Conservation (phyloP, 345 rosid species). For the Rhizophora mangle region DNA sequence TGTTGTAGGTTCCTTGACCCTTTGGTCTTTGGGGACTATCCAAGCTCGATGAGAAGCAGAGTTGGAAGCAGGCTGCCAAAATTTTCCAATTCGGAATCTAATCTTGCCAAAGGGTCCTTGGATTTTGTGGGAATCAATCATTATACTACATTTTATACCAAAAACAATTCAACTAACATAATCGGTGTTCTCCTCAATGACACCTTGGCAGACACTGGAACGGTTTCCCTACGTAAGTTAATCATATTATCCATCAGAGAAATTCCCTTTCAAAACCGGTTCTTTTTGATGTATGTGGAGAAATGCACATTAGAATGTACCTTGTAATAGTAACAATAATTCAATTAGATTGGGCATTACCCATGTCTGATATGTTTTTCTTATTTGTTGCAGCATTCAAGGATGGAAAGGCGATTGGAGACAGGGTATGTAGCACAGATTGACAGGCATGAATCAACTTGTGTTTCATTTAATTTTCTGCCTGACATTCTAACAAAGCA, state of each 20-base stretch:
- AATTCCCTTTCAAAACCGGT: not conserved
- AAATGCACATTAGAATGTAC: not conserved
- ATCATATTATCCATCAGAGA: not conserved
- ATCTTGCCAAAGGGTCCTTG: constrained; percentile 69
- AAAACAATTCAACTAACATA: constrained; percentile 28
- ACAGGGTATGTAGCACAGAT: constrained; percentile 45
- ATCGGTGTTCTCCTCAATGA: constrained; percentile 52
- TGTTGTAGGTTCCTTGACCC: constrained; percentile 90
- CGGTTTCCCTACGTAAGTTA: constrained; percentile 69
- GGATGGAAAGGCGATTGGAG: constrained; percentile 53
- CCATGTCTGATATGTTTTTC: not conserved
- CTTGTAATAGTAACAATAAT: not conserved
- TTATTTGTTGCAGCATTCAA: constrained; percentile 55
- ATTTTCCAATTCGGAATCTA: constrained; percentile 54
- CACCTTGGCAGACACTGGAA: constrained; percentile 74
- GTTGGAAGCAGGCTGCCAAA: constrained; percentile 71
- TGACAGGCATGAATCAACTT: not conserved
- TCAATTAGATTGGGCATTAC: not conserved
- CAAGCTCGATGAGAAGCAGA: constrained; percentile 75
- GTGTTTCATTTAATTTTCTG: not conserved
- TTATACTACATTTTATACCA: constrained; percentile 80
- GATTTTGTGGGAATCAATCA: constrained; percentile 96
- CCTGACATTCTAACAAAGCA: not conserved
- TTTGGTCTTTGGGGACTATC: constrained; percentile 79
- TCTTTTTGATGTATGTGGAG: not conserved